Base-by-base conservation (phyloP, 2,329 filamentous ascomycete species). In the Penicillium corylophilum region DNA sequence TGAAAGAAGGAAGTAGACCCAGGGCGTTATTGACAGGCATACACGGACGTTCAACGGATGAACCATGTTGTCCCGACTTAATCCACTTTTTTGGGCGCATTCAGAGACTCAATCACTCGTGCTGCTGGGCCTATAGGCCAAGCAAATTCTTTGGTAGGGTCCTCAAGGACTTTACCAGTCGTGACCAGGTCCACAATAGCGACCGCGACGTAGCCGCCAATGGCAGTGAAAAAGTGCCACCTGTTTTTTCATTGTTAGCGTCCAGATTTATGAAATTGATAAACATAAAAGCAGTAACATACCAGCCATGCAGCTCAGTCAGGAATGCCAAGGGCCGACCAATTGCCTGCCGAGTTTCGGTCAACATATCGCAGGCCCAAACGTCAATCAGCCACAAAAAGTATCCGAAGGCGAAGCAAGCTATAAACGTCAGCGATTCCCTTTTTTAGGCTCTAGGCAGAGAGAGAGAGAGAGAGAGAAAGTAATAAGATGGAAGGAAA, bases 301-400 rank as follows among this genome's bases (percentile, higher is more conserved):
- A 76, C 74, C 74, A 76, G 56, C 74, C 74, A 46, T 76, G 74
- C 4, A 76, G 48, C 51, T 76, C 73, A 2, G 74, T 55, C 0
- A 74, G 39, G 18, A 75, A 76, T 0, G 71, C 73, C 9, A 70
- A 45, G 0, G 74, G 74, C 4, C 73, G 28, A 0, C 74, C 74
- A 33, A 73, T 55, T 0, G 54, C 20, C 13, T 67, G 58, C 48
- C 68, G 64, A 12, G 60, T 54, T 1, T 54, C 48, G 0, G 57
- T 69, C 15, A 76, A 36, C 2, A 55, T 15, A 1, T 48, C 55
- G 36, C 74, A 76, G 1, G 64, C 63, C 48, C 61, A 74, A 2
- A 66, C 65, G 16, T 76, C 74, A 16, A 76, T 61, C 9, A 76
- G 44, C 74, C 74, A 76, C 5, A 74, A 60, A 2, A 67, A 44